These are phyloP conservation scores for Aspergillus brunneoviolaceus DNA, from an alignment of 2,329 filamentous ascomycete genomes.

Conservation along the genomic window DNA sequence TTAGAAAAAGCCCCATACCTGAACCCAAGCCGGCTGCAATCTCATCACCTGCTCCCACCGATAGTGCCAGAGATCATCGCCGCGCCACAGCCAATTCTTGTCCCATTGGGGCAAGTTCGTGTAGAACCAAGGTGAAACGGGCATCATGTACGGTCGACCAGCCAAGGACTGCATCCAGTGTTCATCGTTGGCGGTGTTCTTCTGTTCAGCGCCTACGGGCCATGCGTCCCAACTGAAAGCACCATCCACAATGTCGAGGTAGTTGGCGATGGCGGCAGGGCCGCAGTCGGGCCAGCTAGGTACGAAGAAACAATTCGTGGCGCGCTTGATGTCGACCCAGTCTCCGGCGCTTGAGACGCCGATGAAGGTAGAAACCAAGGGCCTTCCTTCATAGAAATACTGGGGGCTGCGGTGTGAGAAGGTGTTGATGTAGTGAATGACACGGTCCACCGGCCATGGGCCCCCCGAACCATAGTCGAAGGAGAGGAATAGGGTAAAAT, in stretches of 20 bases:
- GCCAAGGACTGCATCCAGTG: constrained; percentile 41
- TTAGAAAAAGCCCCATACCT: constrained; percentile 27
- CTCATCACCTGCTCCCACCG: constrained; percentile 58
- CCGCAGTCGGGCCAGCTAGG: constrained; percentile 44
- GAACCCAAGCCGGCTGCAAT: constrained; percentile 51
- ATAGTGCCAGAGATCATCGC: constrained; percentile 61
- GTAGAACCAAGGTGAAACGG: constrained; percentile 58
- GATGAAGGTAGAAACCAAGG: constrained; percentile 46
- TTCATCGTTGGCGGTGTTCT: constrained; percentile 36
- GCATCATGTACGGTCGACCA: constrained; percentile 53
- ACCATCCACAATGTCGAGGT: constrained; percentile 39
- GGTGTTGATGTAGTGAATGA: constrained; percentile 28
- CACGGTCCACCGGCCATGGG: constrained; percentile 27
- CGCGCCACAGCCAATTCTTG: constrained; percentile 64
- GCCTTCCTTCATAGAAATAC: constrained; percentile 29
- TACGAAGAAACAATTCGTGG: constrained; percentile 43
- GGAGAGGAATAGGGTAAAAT: constrained; percentile 35
- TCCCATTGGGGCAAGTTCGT: constrained; percentile 57
- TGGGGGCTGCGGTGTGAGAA: constrained; percentile 28
- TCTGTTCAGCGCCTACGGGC: constrained; percentile 41
- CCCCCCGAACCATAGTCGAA: constrained; percentile 36
- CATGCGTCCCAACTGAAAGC: constrained; percentile 48
- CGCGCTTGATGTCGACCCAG: constrained; percentile 45
- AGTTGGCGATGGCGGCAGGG: constrained; percentile 28
- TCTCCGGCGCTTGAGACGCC: constrained; percentile 41